Percentiles rank a stretch among this genome's conserved stretches.
Evolutionary conservation across 164 flowering plant species (phyloP).

Genomic region (Stephania japonica): DNA sequence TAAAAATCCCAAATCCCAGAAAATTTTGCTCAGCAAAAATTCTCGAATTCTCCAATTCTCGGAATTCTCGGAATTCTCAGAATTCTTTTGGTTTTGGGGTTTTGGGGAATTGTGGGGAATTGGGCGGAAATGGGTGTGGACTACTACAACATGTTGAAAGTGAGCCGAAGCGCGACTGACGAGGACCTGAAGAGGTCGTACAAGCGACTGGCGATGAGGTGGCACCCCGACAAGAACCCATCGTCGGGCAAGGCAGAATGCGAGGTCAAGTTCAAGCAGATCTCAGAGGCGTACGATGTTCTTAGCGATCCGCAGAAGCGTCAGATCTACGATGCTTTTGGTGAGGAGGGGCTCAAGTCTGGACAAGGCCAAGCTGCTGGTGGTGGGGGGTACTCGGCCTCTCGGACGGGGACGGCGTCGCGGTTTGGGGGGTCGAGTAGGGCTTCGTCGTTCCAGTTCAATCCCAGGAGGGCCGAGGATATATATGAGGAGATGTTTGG

Average conservation of each 20-base stretch:
- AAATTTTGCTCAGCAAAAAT: too few species aligned
- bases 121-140: constrained; percentile 55
- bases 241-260: constrained; percentile 36
- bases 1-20: too few species aligned
- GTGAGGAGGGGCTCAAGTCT: constrained; percentile 69
- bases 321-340: constrained; percentile 79
- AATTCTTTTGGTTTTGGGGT: not conserved
- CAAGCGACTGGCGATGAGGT: constrained; percentile 67
- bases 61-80: not conserved
- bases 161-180: constrained; percentile 60
- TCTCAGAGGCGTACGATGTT: constrained; percentile 81
- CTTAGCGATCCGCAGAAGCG: constrained; percentile 73
- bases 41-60: too few species aligned
- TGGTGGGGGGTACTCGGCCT: constrained; percentile 7
- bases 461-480: constrained; percentile 68
- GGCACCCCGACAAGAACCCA: constrained; percentile 86
- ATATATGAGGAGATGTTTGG: constrained; percentile 68
- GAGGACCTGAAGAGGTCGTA: constrained; percentile 66
- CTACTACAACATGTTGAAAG: constrained; percentile 77
- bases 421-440: not conserved
- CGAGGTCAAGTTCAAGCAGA: constrained; percentile 72
- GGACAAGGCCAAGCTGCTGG: constrained; percentile 27
- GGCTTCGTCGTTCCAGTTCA: constrained; percentile 34
- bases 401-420: not conserved
- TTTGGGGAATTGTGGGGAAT: not conserved